Base-by-base conservation (phyloP, 345 rosid genomes). In the Eutrema heterophyllum region DNA sequence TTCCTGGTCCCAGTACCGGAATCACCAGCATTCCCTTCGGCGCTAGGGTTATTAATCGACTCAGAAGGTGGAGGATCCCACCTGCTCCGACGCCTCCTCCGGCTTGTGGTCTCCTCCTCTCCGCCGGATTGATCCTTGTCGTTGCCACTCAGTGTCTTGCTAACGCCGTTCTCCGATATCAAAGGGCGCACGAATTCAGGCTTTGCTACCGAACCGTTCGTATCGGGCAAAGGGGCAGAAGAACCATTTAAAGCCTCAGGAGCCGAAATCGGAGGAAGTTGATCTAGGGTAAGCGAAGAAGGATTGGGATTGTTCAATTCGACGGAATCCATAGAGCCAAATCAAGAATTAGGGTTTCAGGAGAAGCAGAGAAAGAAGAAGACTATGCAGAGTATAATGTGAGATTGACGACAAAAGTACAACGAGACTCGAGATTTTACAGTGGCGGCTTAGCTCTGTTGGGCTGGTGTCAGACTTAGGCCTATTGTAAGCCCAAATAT, bases 41-140 rank as follows among this genome's bases (percentile, higher is more conserved):
- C 54, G 32, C 54, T 63, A 53, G 73, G 65, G 58, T 74, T 76
- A 61, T 71, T 73, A 68, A 36, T 53, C 18, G 83, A 71, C 62
- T 84, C 87, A 0, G 86, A 80, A 11, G 86, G 89, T 2, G 73
- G 73, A 10, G 94, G 93, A 14, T 92, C 97, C 98, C 98, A 90
- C 5, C 99, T 82, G 68, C 97, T 90, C 57, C 97, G 88, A 2
- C 99, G 81, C 5, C 83, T 83, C 27, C 96, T 79, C 16, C 97
- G 78, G 75, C 90, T 89, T 2, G 83, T 82, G 4, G 94, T 83
- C 75, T 92, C 99, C 62, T 96, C 99, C 72, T 94, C 98, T 15
- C 96, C 91, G 10, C 93, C 99, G 1, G 94, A 90, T 41, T 63
- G 83, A 53, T 87, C 90, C 72, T 82, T 84, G 5, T 86, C 96